Evolutionary conservation across 2,329 filamentous ascomycete genomes (phyloP), one percentile per base, ranked within the genome.

Genomic region (Sporothrix sp.): DNA sequence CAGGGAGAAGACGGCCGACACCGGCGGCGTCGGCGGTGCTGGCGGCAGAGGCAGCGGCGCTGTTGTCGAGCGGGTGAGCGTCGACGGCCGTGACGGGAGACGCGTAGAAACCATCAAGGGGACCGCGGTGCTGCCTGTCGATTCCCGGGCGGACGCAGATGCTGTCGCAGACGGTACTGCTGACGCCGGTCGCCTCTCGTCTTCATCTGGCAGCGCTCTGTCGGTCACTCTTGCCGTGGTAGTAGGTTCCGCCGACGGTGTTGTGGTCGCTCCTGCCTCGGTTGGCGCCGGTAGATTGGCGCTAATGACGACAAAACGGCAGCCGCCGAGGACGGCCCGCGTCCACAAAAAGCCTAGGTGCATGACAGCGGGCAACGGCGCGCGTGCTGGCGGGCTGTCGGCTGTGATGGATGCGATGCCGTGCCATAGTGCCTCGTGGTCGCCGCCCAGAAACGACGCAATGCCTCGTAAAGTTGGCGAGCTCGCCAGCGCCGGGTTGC

Each of bases 401-500:
- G 20, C 2, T 8, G 21, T 27, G 3, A 7, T 10, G 7, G 45
- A 13, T 1, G 32, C 18, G 9, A 61, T 53, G 57, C 56, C 63
- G 4, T 52, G 44, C 61, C 62, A 62, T 14, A 63, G 56, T 7
- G 53, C 42, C 3, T 50, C 56, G 37, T 58, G 53, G 9, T 8
- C 25, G 37, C 14, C 51, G 50, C 21, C 51, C 25, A 7, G 57
- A 46, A 39, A 55, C 21, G 18, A 59, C 20, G 25, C 55, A 51
- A 27, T 54, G 52, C n/a, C n/a, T n/a, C n/a, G n/a, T n/a, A 10
- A 62, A 53, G 14, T 37, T 33, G 54, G 28, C 16, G 58, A 50
- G 37, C 50, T 48, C 7, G 51, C 32, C 4, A 66, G 57, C 20
- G 63, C 60, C 33, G 60, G 58, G 48, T 65, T 64, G 46, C 53